Conservation (phyloP, 495 filamentous ascomycete genomes). For the Penicillium waksmanii region DNA sequence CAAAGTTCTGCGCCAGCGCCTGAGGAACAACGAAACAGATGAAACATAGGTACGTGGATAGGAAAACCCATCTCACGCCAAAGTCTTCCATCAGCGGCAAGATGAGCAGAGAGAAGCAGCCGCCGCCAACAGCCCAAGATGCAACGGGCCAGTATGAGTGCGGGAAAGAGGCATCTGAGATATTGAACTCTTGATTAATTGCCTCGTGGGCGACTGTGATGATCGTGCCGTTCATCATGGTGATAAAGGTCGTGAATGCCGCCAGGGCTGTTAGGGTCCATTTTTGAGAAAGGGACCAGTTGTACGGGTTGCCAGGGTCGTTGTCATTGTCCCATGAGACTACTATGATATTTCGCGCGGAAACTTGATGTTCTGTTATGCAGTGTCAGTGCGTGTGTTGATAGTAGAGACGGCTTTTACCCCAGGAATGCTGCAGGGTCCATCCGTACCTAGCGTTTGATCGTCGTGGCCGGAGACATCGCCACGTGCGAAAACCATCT, state of each 20-base stretch:
- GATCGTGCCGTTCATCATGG: slow-evolving; percentile 48
- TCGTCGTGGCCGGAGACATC: slow-evolving; percentile 31
- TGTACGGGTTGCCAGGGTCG: slow-evolving; percentile 62
- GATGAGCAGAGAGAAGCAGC: slow-evolving; percentile 46
- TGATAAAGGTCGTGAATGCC: slow-evolving; percentile 36
- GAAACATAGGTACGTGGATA: slow-evolving; percentile 48
- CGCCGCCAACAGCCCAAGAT: slow-evolving; percentile 55
- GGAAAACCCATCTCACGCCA: slow-evolving; percentile 50
- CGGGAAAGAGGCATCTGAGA: slow-evolving; percentile 52
- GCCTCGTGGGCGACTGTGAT: slow-evolving; percentile 45
- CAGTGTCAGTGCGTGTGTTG: slow-evolving; percentile 3
- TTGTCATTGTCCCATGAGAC: slow-evolving; percentile 54
- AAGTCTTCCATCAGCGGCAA: slow-evolving; percentile 58
- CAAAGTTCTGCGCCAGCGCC: slow-evolving; percentile 53
- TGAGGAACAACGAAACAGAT: slow-evolving; percentile 51
- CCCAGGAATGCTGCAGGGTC: not conserved
- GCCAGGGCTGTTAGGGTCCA: slow-evolving; percentile 35
- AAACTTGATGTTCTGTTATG: slow-evolving; percentile 24
- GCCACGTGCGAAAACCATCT: slow-evolving; percentile 33
- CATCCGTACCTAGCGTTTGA: slow-evolving; percentile 21
- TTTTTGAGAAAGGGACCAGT: slow-evolving; percentile 58
- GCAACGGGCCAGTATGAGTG: slow-evolving; percentile 57
- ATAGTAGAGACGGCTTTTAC: not conserved
- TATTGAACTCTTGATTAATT: slow-evolving; percentile 43
- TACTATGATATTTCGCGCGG: slow-evolving; percentile 26